phyloP scores from a whole-genome alignment of 768 basidiomycete genomes.

The Lepiota brunneoincarnata region DNA sequence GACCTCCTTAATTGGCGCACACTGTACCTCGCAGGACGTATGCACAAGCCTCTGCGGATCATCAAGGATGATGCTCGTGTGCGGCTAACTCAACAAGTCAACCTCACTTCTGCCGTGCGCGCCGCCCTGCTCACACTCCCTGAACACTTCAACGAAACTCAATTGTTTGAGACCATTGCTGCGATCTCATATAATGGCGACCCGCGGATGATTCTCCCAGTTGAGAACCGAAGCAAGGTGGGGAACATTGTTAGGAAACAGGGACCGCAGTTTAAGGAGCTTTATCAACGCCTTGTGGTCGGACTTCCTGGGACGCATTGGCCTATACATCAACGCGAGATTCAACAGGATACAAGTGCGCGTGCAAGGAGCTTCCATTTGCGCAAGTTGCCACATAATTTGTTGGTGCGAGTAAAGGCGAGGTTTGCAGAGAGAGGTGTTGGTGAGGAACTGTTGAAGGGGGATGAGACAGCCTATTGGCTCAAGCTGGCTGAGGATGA shows the following conservation, averaged over 20 bases:
- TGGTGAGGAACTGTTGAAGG: slow-evolving; percentile 37
- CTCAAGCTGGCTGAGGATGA: slow-evolving; percentile 64
- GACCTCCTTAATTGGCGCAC: slow-evolving; percentile 93
- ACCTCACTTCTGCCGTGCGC: slow-evolving; percentile 86
- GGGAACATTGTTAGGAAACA: slow-evolving; percentile 87
- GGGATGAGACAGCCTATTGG: slow-evolving; percentile 79
- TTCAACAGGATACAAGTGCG: slow-evolving; percentile 75
- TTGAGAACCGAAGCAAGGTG: slow-evolving; percentile 95
- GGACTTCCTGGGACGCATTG: slow-evolving; percentile 82
- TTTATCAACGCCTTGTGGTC: slow-evolving; percentile 79
- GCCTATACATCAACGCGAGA: slow-evolving; percentile 43
- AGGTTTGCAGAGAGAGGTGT: slow-evolving; percentile 40
- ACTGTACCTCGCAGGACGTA: slow-evolving; percentile 90
- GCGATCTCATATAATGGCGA: slow-evolving; percentile 87
- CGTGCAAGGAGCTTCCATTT: slow-evolving; percentile 71
- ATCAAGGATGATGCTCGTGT: slow-evolving; percentile 92
- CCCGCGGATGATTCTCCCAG: slow-evolving; percentile 91
- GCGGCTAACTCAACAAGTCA: slow-evolving; percentile 89
- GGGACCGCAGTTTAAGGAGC: slow-evolving; percentile 76
- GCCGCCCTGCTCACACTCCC: slow-evolving; percentile 89
- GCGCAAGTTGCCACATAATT: slow-evolving; percentile 70
- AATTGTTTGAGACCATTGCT: slow-evolving; percentile 84
- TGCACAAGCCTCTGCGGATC: slow-evolving; percentile 96
- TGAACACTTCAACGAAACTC: slow-evolving; percentile 72
- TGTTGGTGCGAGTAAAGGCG: slow-evolving; percentile 55